A percentile compares a stretch with the other conserved stretches of the same genome.
phyloP scores from a whole-genome alignment of 2,329 filamentous ascomycete genomes.

The Ascochyta pisi region DNA sequence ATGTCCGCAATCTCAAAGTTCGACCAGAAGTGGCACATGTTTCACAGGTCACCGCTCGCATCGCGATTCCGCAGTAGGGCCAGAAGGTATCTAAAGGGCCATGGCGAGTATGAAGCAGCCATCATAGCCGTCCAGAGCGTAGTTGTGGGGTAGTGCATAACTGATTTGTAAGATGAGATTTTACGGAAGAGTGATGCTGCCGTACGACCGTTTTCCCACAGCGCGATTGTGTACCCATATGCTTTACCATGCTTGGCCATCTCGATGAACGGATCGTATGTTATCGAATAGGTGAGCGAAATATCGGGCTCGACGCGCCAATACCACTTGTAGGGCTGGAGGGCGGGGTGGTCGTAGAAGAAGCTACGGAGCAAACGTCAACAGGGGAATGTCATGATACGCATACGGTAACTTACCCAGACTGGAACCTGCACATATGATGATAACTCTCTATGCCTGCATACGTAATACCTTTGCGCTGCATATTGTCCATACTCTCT shows the following conservation, averaged over 20 bases:
- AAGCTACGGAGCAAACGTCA: conserved; percentile 50
- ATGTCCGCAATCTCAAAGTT: conserved; percentile 97
- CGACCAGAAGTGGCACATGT: conserved; percentile 97
- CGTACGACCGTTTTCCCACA: conserved; percentile 90
- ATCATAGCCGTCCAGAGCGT: conserved; percentile 26
- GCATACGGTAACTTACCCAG: conserved; percentile 21
- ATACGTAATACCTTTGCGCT: conserved; percentile 82
- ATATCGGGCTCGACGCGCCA: conserved; percentile 98
- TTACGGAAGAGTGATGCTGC: conserved; percentile 65
- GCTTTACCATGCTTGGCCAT: conserved; percentile 97
- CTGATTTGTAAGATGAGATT: conserved; percentile 20
- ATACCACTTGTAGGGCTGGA: conserved; percentile 83
- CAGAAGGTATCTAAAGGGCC: conserved; percentile 22
- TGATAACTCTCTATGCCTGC: conserved; percentile 86
- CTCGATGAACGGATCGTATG: conserved; percentile 95
- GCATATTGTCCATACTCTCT: conserved; percentile 76
- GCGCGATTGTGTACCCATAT: conserved; percentile 94
- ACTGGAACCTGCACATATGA: conserved; percentile 97
- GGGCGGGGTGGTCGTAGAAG: conserved; percentile 92
- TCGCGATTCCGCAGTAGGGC: conserved; percentile 62
- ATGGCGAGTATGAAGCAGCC: conserved; percentile 20
- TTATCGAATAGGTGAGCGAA: conserved; percentile 95
- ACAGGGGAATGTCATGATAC: not conserved
- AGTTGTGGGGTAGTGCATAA: conserved; percentile 13
- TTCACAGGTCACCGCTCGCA: conserved; percentile 82